Percentiles rank a stretch among this genome's conserved stretches.
Evolutionary conservation across 257 asterid species (phyloP).

Genomic region (Hygrophila difformis): DNA sequence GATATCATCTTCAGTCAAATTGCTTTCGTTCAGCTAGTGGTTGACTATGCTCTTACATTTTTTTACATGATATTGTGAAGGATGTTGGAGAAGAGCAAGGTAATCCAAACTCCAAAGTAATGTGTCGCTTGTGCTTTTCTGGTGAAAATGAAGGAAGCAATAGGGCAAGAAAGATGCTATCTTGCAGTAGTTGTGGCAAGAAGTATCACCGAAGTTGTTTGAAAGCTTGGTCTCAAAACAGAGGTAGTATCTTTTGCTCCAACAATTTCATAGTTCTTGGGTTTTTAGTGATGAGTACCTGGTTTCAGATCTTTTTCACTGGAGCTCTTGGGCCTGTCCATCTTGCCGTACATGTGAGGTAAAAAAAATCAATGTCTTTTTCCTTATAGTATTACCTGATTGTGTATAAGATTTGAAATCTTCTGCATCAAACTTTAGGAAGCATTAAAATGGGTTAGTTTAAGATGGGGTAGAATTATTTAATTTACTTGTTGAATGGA

Average conservation of each 20-base stretch:
- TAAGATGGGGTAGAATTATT: neutral
- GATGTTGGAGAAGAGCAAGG: slow-evolving; percentile 71
- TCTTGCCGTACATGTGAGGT: slow-evolving; percentile 97
- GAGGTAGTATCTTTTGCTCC: slow-evolving; percentile 45
- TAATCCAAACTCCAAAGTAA: slow-evolving; percentile 55
- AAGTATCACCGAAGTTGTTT: slow-evolving; percentile 85
- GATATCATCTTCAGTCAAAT: slow-evolving; percentile 7
- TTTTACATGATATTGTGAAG: slow-evolving; percentile 34
- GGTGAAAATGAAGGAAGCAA: slow-evolving; percentile 89
- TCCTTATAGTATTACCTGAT: too few species aligned
- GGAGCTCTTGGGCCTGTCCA: slow-evolving; percentile 98
- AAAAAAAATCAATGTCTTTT: slow-evolving; percentile 11
- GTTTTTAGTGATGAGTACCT: slow-evolving; percentile 13
- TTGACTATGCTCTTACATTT: slow-evolving; percentile 16
- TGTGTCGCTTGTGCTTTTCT: slow-evolving; percentile 85
- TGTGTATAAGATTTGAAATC: too few species aligned
- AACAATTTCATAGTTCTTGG: slow-evolving; percentile 10
- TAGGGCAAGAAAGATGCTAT: slow-evolving; percentile 77
- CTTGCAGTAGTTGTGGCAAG: slow-evolving; percentile 85
- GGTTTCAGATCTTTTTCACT: slow-evolving; percentile 81
- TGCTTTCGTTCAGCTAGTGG: slow-evolving; percentile 1
- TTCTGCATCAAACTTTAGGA: neutral
- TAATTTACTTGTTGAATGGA: neutral
- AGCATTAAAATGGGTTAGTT: neutral
- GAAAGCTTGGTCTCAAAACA: slow-evolving; percentile 79